Base-by-base conservation (phyloP, 768 basidiomycete genomes). In the Termitomyces sp. region DNA sequence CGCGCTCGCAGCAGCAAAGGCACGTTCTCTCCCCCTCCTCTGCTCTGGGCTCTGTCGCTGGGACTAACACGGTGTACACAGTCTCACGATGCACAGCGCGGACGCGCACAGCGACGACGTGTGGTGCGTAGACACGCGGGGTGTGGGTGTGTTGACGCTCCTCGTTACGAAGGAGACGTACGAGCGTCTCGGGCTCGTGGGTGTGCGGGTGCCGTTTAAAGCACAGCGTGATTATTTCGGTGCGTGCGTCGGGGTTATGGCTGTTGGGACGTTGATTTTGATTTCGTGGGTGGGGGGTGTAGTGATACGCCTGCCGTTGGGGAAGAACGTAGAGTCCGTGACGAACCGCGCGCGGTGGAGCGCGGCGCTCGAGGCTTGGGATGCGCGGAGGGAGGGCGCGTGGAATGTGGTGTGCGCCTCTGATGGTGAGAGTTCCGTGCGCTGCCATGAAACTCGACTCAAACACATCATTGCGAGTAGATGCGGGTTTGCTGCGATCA, bases 81-180 rank as follows among this genome's bases (percentile, higher is more conserved):
- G 66, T n/a, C 60, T 68, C 48, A 63, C 76, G 33, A 71, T 77
- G 41, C 58, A 82, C 18, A 76, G 75, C 59, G 59, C 67, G 4
- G 63, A 70, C 28, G 65, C 67, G 36, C 61, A 69, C 35, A 66
- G 66, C 5, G 81, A 84, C 33, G 87, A 89, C 60, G 77, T 77
- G 2, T 91, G 90, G 89, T 88, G 86, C 65, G 74, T 89, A 57
- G 88, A 90, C 64, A 74, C 78, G 2, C 80, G 85, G 18, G 84
- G 85, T 4, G 63, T 84, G 18, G 84, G 85, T 4, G 63, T 84
- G 47, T 69, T 91, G 59, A 84, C 84, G 0, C 68, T 89, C 20
- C 81, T 74, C 28, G 75, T 85, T 5, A 75, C 75, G 46, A 85
- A 84, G 68, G 72, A 74, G 18, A 82, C 82, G 0, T 89, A 89